A percentile compares a stretch with the other conserved stretches of the same genome.
phyloP scores from a whole-genome alignment of 495 filamentous ascomycete genomes.

The Baudoinia panamericana region DNA sequence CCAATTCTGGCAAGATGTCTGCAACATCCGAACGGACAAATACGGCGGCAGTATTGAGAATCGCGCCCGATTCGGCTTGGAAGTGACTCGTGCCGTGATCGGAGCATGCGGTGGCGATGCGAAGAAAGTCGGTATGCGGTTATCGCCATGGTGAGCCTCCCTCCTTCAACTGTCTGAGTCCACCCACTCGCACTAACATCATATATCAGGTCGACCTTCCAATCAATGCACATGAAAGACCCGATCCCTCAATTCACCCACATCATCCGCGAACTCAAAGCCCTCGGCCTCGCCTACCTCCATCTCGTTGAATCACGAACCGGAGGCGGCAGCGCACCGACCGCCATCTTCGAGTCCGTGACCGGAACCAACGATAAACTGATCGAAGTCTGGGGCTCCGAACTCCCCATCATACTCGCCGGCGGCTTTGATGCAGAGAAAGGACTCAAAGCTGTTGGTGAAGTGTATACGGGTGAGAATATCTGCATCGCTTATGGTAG shows the following conservation, averaged over 20 bases:
- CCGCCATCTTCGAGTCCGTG: slow-evolving; percentile 14
- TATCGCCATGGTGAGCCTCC: slow-evolving; percentile 55
- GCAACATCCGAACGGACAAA: slow-evolving; percentile 48
- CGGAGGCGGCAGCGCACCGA: slow-evolving; percentile 32
- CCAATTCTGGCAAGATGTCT: slow-evolving; percentile 52
- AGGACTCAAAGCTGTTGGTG: slow-evolving; percentile 4
- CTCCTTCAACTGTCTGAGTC: no score
- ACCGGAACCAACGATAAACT: slow-evolving; percentile 5
- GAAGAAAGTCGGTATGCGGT: slow-evolving; percentile 40
- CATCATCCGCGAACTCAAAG: slow-evolving; percentile 36
- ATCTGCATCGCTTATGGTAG: slow-evolving; percentile 42
- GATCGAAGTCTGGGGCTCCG: slow-evolving; percentile 20
- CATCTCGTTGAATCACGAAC: slow-evolving; percentile 49
- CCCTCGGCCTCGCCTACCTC: slow-evolving; percentile 46
- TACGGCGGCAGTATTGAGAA: slow-evolving; percentile 63
- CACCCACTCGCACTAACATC: no score
- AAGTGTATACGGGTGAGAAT: slow-evolving; percentile 27
- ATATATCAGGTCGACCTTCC: slow-evolving; percentile 48
- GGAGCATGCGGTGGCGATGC: slow-evolving; percentile 49
- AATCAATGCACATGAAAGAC: slow-evolving; percentile 53
- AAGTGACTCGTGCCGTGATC: slow-evolving; percentile 48
- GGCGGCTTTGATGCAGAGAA: slow-evolving; percentile 10
- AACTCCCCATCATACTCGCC: slow-evolving; percentile 8
- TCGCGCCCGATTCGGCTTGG: slow-evolving; percentile 48
- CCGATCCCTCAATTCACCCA: slow-evolving; percentile 50